A percentile compares a stretch with the other conserved stretches of the same genome.
Conservation (phyloP, 495 filamentous ascomycete genomes). For the Chlorociboria aeruginascens region DNA sequence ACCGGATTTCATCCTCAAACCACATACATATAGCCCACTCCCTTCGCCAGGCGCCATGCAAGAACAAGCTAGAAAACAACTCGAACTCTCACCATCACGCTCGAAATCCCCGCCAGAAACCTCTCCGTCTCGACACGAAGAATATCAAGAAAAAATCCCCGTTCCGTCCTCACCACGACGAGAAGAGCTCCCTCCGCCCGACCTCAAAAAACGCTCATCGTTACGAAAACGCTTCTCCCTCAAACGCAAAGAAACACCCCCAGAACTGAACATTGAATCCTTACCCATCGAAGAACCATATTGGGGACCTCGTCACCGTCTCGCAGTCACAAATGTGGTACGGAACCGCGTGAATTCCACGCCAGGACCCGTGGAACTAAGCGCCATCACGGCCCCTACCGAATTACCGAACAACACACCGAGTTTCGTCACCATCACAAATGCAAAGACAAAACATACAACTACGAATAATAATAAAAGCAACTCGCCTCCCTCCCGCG, state of each 20-base stretch:
- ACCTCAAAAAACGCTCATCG: constrained; percentile 26
- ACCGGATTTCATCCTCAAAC: not conserved
- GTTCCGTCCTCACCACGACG: constrained; percentile 23
- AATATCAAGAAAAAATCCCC: constrained; percentile 29
- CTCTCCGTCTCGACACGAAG: constrained; percentile 8
- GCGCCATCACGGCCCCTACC: not conserved
- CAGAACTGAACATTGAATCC: constrained; percentile 3
- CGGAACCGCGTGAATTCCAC: not conserved
- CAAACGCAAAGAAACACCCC: constrained; percentile 20
- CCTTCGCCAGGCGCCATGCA: not conserved
- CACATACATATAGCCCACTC: not conserved
- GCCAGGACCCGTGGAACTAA: not conserved
- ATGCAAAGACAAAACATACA: too few species aligned
- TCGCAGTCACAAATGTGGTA: not conserved
- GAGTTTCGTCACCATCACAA: too few species aligned
- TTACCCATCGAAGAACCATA: constrained; percentile 21
- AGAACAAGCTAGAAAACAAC: not conserved
- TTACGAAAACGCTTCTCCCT: constrained; percentile 37
- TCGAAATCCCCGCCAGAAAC: constrained; percentile 1
- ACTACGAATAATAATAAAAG: too few species aligned
- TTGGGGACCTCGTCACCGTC: constrained; percentile 12
- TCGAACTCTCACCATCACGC: not conserved
- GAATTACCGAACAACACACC: constrained; percentile 6
- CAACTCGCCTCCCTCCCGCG: constrained; percentile 23
- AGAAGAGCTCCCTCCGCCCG: constrained; percentile 8